phyloP scores from a whole-genome alignment of 768 basidiomycete species.

The Termitomyces sp. region DNA sequence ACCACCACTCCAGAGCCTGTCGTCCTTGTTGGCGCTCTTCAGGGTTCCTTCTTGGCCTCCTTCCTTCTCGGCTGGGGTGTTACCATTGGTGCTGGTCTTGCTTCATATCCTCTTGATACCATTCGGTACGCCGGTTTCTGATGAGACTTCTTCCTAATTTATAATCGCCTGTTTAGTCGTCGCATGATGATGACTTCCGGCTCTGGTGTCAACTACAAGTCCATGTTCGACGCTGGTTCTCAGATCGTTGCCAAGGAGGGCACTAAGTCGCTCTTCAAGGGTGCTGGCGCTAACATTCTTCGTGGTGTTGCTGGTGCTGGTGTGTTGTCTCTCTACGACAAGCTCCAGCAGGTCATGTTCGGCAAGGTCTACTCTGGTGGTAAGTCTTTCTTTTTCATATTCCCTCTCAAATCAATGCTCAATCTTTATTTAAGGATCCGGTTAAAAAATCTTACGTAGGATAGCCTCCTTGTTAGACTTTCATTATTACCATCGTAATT shows the following conservation, averaged over 20 bases:
- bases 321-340: slow-evolving; percentile 99
- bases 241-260: slow-evolving; percentile 96
- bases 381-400: slow-evolving; percentile 26
- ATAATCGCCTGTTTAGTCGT: slow-evolving; percentile 62
- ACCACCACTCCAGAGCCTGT: slow-evolving; percentile 70
- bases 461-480: slow-evolving; percentile 31
- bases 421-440: slow-evolving; percentile 35
- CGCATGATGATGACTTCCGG: slow-evolving; percentile 99
- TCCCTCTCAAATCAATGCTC: no score
- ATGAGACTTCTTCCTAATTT: not conserved
- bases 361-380: slow-evolving; percentile 99
- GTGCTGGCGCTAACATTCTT: slow-evolving; percentile 93
- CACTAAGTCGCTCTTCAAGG: slow-evolving; percentile 95
- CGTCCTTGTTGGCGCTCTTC: slow-evolving; percentile 90
- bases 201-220: slow-evolving; percentile 94
- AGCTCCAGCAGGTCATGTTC: slow-evolving; percentile 93
- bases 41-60: slow-evolving; percentile 96
- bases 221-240: slow-evolving; percentile 94
- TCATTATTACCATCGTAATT: slow-evolving; percentile 25
- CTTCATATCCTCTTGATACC: slow-evolving; percentile 92
- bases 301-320: slow-evolving; percentile 99
- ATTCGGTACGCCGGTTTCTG: slow-evolving; percentile 57
- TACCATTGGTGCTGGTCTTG: slow-evolving; percentile 98
- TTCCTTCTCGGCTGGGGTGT: slow-evolving; percentile 99
- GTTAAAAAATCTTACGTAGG: slow-evolving; percentile 32